These are phyloP conservation scores for Lanmaoa rubissima DNA, from an alignment of 768 basidiomycete genomes.

Conservation along the genomic window DNA sequence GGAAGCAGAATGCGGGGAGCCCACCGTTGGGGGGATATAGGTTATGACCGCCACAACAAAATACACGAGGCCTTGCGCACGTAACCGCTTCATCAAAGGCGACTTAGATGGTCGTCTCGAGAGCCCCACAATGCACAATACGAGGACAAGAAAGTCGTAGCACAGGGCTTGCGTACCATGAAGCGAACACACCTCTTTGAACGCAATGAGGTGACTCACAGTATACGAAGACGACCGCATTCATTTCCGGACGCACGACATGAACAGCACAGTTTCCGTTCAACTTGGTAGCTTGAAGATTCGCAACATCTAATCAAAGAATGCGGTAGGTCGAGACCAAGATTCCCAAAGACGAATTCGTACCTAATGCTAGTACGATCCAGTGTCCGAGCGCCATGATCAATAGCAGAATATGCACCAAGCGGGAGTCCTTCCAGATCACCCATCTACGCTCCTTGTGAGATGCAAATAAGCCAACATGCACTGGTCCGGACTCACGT, in stretches of 20 bases:
- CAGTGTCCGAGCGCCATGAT: constrained; percentile 21
- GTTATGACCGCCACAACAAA: constrained; percentile 17
- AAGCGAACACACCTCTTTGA: not conserved
- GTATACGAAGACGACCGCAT: constrained; percentile 16
- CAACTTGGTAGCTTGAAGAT: not conserved
- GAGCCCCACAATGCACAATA: constrained; percentile 17
- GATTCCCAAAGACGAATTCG: not conserved
- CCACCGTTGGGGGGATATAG: constrained; percentile 17
- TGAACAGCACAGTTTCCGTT: not conserved
- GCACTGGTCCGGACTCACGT: constrained; percentile 14
- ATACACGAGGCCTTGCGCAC: constrained; percentile 21
- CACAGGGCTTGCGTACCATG: constrained; percentile 14
- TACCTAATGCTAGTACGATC: constrained; percentile 19
- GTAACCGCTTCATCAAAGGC: constrained; percentile 15
- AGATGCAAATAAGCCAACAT: not conserved
- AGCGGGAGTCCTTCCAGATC: constrained; percentile 22
- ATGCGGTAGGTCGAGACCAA: not conserved
- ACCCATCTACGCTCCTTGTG: constrained; percentile 22
- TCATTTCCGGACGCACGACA: not conserved
- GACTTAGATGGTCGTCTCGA: constrained; percentile 15
- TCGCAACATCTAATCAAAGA: constrained; percentile 15
- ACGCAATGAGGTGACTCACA: constrained; percentile 6
- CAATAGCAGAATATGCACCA: constrained; percentile 17
- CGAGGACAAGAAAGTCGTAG: constrained; percentile 23
- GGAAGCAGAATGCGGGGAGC: not conserved